phyloP scores from a whole-genome alignment of 192 early-diverging fungal species.

The Podila epicladia region DNA sequence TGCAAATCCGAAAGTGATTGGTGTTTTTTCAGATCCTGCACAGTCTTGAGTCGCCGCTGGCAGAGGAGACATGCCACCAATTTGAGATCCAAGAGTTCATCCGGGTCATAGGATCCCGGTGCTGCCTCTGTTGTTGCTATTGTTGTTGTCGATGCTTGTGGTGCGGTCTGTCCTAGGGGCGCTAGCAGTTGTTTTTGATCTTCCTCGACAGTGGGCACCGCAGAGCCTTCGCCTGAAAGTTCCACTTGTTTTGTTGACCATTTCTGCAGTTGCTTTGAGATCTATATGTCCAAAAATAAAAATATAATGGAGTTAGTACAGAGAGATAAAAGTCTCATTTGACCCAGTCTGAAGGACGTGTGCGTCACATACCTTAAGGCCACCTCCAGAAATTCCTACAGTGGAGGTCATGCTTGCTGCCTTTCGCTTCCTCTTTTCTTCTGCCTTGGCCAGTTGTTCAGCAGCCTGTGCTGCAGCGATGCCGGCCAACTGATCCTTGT shows the following conservation, averaged over 20 bases:
- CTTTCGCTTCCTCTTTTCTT: conserved; percentile 37
- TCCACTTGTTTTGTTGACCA: conserved; percentile 45
- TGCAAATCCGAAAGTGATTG: conserved; percentile 66
- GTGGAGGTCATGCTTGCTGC: conserved; percentile 4
- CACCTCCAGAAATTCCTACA: conserved; percentile 42
- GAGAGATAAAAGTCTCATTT: neutral
- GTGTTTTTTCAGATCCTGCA: conserved; percentile 62
- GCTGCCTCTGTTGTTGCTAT: neutral
- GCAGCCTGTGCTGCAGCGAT: conserved; percentile 46
- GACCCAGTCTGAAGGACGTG: neutral
- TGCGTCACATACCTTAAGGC: conserved; percentile 22
- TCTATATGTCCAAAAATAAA: conserved; percentile 2
- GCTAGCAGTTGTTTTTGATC: neutral
- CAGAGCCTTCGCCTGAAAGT: conserved; percentile 1
- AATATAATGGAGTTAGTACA: too few relatives aligned
- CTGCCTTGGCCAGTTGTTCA: conserved; percentile 36
- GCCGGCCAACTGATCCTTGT: conserved; percentile 36
- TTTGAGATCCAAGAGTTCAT: conserved; percentile 50
- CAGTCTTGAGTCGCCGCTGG: conserved; percentile 64
- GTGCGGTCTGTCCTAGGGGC: neutral
- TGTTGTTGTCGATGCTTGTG: neutral
- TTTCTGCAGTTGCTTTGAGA: conserved; percentile 39
- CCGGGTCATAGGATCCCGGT: conserved; percentile 18
- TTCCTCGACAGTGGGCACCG: neutral
- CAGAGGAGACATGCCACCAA: conserved; percentile 68